Evolutionary conservation across 371 early-diverging fungal species (phyloP).

Genomic region (Circinella umbellata): DNA sequence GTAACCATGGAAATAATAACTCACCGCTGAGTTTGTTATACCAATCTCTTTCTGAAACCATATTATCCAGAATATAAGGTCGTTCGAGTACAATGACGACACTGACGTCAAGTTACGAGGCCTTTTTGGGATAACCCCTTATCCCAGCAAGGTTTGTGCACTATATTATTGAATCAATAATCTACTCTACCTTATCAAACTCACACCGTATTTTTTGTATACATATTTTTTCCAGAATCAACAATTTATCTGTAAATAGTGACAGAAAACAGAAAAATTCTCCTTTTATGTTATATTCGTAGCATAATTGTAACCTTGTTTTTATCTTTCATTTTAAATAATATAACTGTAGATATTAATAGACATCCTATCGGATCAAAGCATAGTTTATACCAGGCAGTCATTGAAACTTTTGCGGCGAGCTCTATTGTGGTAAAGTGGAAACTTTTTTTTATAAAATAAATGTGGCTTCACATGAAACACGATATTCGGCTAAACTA

Average conservation of each 20-base stretch:
- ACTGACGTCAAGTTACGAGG: conserved; percentile 32
- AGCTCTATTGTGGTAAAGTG: conserved; percentile 29
- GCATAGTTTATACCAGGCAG: conserved; percentile 36
- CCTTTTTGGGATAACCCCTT: conserved; percentile 45
- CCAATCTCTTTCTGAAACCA: neutral
- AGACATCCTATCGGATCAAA: conserved; percentile 30
- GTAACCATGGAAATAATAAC: neutral
- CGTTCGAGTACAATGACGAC: conserved; percentile 28
- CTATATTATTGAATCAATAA: neutral
- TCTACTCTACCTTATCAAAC: conserved; percentile 13
- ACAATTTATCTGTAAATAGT: conserved; percentile 50
- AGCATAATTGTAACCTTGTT: neutral
- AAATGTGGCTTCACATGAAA: neutral
- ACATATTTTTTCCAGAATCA: conserved; percentile 24
- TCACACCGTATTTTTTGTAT: conserved; percentile 1
- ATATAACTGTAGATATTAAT: conserved; percentile 4
- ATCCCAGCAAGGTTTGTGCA: conserved; percentile 50
- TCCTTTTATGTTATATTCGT: neutral
- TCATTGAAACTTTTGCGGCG: conserved; percentile 43
- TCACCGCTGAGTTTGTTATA: neutral
- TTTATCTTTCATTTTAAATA: neutral
- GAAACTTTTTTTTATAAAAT: neutral
- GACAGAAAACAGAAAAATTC: neutral
- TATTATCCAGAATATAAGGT: conserved; percentile 27
- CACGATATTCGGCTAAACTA: conserved; percentile 4